These are phyloP conservation scores for Agaricus sinodeliciosus DNA, from an alignment of 768 basidiomycete genomes.

Conservation along the genomic window DNA sequence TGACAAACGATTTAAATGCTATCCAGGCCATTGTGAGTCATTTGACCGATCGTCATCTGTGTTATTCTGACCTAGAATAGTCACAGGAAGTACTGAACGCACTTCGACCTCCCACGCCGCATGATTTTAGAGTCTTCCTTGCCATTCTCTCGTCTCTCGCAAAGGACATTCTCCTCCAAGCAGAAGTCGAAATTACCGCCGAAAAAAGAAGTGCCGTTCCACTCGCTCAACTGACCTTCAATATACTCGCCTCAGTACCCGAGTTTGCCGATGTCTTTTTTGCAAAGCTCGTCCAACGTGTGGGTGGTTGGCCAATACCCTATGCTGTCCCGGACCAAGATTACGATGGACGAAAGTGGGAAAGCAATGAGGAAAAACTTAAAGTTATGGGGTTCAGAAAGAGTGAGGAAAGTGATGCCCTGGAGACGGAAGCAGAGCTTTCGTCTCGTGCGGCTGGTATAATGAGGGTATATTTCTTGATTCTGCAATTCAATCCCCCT, in stretches of 20 bases:
- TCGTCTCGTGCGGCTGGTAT: constrained; percentile 66
- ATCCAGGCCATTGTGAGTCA: constrained; percentile 60
- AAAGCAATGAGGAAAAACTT: constrained; percentile 25
- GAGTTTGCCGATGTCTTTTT: constrained; percentile 74
- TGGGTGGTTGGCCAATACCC: constrained; percentile 86
- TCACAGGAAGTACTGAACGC: constrained; percentile 33
- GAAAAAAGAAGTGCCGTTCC: constrained; percentile 82
- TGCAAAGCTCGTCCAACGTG: constrained; percentile 78
- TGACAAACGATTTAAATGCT: constrained; percentile 61
- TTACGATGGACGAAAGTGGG: constrained; percentile 42
- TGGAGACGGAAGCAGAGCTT: constrained; percentile 59
- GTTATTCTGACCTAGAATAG: constrained; percentile 18
- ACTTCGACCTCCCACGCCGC: constrained; percentile 24
- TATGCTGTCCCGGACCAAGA: constrained; percentile 48
- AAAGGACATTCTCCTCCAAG: constrained; percentile 85
- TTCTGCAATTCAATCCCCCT: constrained; percentile 42
- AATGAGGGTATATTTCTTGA: constrained; percentile 81
- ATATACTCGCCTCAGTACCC: constrained; percentile 51
- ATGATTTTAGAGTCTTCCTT: constrained; percentile 45
- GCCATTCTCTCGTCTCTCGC: constrained; percentile 84
- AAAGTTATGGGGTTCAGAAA: constrained; percentile 56
- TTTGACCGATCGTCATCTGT: constrained; percentile 1
- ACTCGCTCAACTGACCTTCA: constrained; percentile 69
- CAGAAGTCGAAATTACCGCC: constrained; percentile 88
- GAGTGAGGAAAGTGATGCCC: constrained; percentile 26